Base-by-base conservation (phyloP, 2,329 filamentous ascomycete species). In the Lachnellula arida region DNA sequence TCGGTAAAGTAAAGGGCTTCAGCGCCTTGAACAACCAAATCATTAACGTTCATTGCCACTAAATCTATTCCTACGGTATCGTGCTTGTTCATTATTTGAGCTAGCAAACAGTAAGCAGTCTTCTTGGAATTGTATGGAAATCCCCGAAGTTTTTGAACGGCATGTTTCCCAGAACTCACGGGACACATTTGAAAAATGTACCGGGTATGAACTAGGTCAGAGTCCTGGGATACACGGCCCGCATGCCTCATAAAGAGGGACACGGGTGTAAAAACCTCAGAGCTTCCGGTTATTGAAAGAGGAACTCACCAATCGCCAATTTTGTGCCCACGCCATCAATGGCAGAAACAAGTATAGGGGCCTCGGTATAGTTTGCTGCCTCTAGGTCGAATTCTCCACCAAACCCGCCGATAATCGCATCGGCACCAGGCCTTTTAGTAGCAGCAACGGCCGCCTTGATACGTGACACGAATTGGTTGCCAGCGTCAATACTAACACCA, bases 271-370 rank as follows among this genome's bases (percentile, higher is more conserved):
- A 32, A 32, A 4, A 8, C 4, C 28, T 32, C 28, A 32, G 28
- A 32, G 28, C 8, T 32, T 11, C 28, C 28, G 9, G 28, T 8
- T 6, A 32, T 32, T 32, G 8, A 32, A 32, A 8, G 28, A 32
- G 9, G 37, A 40, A 40, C 37, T 40, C n/a, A 40, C 37, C 37
- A 67, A 99, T 90, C 80, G 95, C 95, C 66, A 97, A 86, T 77
- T 97, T 97, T 49, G 93, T 97, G 57, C 93, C 94, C 39, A 97
- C 91, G 51, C 94, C 94, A 70, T 99, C 94, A 62, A 97, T 97
- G 58, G 91, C 92, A 54, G 89, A 89, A n/a, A 97, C 90, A 25
- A 97, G 75, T 55, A 92, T 87, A 11, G 93, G 92, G 0, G 88
- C 82, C 56, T 84, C 79, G 5, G 79, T 76, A 68, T 90, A 95